Conservation (phyloP, 768 basidiomycete species). For the Naematelia aurantialba region DNA sequence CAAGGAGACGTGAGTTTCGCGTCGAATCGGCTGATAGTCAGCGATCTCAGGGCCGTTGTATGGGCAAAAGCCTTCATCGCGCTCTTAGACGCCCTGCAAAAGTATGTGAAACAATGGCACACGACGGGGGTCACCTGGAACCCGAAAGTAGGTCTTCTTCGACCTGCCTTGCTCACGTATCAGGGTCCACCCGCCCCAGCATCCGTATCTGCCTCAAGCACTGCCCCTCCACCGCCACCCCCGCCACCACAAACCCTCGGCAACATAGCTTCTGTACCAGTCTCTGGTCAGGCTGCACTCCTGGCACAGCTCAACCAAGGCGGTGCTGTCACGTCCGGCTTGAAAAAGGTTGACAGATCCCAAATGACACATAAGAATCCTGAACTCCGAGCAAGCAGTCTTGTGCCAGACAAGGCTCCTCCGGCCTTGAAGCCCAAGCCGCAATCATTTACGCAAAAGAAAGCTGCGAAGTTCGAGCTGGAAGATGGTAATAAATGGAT, state of each 20-base stretch:
- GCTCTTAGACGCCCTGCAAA: slow-evolving; percentile 71
- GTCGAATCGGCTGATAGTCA: slow-evolving; percentile 46
- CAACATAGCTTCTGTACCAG: slow-evolving; percentile 47
- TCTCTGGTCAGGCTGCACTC: slow-evolving; percentile 62
- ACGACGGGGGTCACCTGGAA: slow-evolving; percentile 89
- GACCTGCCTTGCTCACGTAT: not conserved
- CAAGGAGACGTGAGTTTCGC: slow-evolving; percentile 75
- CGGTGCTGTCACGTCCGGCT: slow-evolving; percentile 78
- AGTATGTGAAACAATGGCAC: slow-evolving; percentile 80
- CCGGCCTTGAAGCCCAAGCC: slow-evolving; percentile 68
- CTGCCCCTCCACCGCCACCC: slow-evolving; percentile 46
- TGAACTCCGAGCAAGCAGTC: slow-evolving; percentile 60
- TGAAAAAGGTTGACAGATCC: slow-evolving; percentile 90
- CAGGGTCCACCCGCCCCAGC: slow-evolving; percentile 48
- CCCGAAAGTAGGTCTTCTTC: slow-evolving; percentile 58
- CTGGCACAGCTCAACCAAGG: slow-evolving; percentile 89
- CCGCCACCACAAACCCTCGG: slow-evolving; percentile 51
- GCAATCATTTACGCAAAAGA: slow-evolving; percentile 62
- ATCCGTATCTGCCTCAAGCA: slow-evolving; percentile 29
- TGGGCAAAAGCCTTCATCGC: slow-evolving; percentile 74
- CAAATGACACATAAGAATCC: slow-evolving; percentile 99
- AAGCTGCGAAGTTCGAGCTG: slow-evolving; percentile 81
- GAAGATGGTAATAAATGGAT: slow-evolving; percentile 87
- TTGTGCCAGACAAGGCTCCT: slow-evolving; percentile 56
- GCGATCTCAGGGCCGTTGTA: slow-evolving; percentile 78